Percentiles rank a stretch among this genome's conserved stretches.
Evolutionary conservation across 1,139 yeast genomes (phyloP).

Genomic region (Geotrichum fermentans): DNA sequence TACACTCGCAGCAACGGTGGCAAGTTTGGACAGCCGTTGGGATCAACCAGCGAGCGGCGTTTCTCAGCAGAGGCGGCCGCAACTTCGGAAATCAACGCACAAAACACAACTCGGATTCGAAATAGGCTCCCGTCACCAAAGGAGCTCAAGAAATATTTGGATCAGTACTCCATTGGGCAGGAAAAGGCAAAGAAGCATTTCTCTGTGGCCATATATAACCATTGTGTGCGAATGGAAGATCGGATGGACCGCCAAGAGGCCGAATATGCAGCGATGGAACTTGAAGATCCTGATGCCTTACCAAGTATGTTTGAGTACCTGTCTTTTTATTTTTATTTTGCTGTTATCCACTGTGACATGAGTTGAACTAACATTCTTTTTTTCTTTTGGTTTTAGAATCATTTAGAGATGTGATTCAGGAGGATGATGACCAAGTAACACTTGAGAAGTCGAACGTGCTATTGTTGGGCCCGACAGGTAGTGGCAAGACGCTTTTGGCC

Average conservation of each 20-base stretch:
- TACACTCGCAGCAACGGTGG: not conserved
- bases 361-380: not conserved
- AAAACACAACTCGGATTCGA: not conserved
- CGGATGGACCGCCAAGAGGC: constrained; percentile 13
- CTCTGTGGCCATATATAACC: constrained; percentile 55
- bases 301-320: constrained; percentile 1
- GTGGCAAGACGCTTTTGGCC: constrained; percentile 52
- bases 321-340: not conserved
- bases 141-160: constrained; percentile 42
- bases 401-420: not conserved
- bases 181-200: constrained; percentile 48
- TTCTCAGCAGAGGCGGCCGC: not conserved
- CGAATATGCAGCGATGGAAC: constrained; percentile 19
- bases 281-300: not conserved
- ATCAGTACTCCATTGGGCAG: constrained; percentile 50
- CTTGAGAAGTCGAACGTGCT: constrained; percentile 50
- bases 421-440: constrained; percentile 34
- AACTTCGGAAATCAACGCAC: not conserved
- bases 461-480: constrained; percentile 53
- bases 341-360: not conserved
- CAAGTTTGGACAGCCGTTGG: not conserved
- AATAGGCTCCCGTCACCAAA: constrained; percentile 43
- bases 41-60: not conserved
- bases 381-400: constrained; percentile 1
- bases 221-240: constrained; percentile 41